Evolutionary conservation across 257 asterid species (phyloP).

Genomic region (Petunia axillaris): DNA sequence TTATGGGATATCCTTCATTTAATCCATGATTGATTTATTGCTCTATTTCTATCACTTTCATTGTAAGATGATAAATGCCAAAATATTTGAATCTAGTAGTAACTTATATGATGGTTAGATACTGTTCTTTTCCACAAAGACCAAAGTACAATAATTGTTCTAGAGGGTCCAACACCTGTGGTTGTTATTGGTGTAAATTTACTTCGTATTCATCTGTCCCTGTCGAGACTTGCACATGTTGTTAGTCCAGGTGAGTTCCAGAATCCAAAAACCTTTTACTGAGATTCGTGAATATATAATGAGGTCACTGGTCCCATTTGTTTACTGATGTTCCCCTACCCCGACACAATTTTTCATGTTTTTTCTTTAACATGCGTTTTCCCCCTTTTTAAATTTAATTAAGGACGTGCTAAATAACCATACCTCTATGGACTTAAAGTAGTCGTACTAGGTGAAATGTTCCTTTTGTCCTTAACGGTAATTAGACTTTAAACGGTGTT

Average conservation of each 20-base stretch:
- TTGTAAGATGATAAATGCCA: background rate
- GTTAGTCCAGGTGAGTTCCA: background rate
- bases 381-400: too few relatives aligned
- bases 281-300: background rate
- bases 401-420: too few relatives aligned
- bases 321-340: background rate
- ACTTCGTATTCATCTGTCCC: background rate
- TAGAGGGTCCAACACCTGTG: constrained; percentile 1
- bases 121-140: background rate
- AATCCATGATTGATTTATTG: background rate
- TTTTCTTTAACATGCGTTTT: too few relatives aligned
- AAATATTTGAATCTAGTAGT: constrained; percentile 3
- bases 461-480: too few relatives aligned
- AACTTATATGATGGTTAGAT: background rate
- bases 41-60: background rate
- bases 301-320: background rate
- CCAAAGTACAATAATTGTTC: background rate
- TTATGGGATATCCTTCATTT: background rate
- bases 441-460: too few relatives aligned
- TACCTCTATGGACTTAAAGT: too few relatives aligned
- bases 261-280: background rate
- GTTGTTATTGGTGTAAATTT: background rate
- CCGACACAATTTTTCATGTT: too few relatives aligned
- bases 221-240: constrained; percentile 10
- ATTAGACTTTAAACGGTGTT: too few relatives aligned